Evolutionary conservation across 306 rosid species (phyloP).

Genomic region (Citrullus mucosospermus): DNA sequence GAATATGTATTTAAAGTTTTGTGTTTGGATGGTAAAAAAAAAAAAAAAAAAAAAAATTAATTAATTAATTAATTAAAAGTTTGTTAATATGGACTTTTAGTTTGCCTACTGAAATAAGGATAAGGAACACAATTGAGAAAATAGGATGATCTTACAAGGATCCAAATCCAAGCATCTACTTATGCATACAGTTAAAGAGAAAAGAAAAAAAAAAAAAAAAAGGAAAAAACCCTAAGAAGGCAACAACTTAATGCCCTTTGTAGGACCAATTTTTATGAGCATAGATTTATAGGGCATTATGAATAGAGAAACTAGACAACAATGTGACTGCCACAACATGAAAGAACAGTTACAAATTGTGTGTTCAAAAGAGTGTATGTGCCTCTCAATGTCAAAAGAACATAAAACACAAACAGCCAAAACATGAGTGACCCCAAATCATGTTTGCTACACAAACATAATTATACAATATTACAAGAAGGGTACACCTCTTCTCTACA

Average conservation of each 20-base stretch:
- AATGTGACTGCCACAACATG: not conserved
- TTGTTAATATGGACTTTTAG: too few relatives aligned
- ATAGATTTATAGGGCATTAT: not conserved
- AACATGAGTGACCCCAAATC: not conserved
- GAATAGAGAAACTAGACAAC: not conserved
- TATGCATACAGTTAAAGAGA: not conserved
- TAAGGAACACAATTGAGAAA: not conserved
- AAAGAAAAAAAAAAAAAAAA: not conserved
- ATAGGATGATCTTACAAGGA: not conserved
- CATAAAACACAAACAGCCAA: not conserved
- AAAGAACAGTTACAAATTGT: not conserved
- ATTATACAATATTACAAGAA: not conserved
- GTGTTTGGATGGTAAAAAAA: too few relatives aligned
- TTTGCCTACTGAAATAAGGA: not conserved
- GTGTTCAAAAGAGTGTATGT: slow-evolving; percentile 1
- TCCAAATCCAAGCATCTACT: not conserved
- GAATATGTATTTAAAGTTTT: too few relatives aligned
- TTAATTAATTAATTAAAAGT: too few relatives aligned
- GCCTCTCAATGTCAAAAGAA: not conserved
- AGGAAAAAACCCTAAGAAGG: not conserved
- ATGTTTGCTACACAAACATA: not conserved
- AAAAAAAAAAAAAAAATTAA: too few relatives aligned
- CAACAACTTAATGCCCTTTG: not conserved
- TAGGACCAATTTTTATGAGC: not conserved
- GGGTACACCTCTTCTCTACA: not conserved